Evolutionary conservation across 768 basidiomycete genomes (phyloP).

Genomic region (Crucibulum laeve): DNA sequence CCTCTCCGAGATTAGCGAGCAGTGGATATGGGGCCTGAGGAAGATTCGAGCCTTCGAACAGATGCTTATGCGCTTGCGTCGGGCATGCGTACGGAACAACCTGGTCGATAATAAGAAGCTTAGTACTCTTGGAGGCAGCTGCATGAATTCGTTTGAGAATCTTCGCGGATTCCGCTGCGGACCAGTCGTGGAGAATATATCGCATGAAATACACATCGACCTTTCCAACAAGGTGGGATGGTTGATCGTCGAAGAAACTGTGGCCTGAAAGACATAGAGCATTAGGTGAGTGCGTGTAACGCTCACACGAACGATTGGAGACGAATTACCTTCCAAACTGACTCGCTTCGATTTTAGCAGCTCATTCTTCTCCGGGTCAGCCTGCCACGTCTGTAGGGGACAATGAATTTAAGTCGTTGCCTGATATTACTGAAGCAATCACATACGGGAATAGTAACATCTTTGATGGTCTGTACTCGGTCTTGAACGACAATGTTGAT

Average conservation of each 20-base stretch:
- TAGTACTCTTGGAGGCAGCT: slow-evolving; percentile 17
- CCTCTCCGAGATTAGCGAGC: slow-evolving; percentile 15
- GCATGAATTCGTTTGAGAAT: slow-evolving; percentile 22
- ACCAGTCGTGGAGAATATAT: slow-evolving; percentile 26
- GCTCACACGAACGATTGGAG: background rate
- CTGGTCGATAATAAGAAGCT: slow-evolving; percentile 19
- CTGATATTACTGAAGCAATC: slow-evolving; percentile 3
- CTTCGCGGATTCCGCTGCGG: slow-evolving; percentile 10
- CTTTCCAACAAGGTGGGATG: slow-evolving; percentile 12
- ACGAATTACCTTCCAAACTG: slow-evolving; percentile 4
- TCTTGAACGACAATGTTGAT: slow-evolving; percentile 13
- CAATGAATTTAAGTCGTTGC: background rate
- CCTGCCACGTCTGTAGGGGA: background rate
- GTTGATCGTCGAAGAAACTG: slow-evolving; percentile 17
- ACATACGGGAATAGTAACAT: slow-evolving; percentile 3
- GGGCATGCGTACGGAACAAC: slow-evolving; percentile 8
- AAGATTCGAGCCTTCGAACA: slow-evolving; percentile 2
- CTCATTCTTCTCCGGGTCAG: background rate
- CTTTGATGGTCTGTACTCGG: slow-evolving; percentile 9
- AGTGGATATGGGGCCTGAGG: slow-evolving; percentile 13
- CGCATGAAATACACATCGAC: slow-evolving; percentile 24
- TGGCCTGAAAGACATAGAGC: slow-evolving; percentile 4
- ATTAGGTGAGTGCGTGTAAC: background rate
- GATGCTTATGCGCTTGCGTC: background rate
- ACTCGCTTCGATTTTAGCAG: slow-evolving; percentile 1